Base-by-base conservation (phyloP, 768 basidiomycete species). In the Mycena crocata region DNA sequence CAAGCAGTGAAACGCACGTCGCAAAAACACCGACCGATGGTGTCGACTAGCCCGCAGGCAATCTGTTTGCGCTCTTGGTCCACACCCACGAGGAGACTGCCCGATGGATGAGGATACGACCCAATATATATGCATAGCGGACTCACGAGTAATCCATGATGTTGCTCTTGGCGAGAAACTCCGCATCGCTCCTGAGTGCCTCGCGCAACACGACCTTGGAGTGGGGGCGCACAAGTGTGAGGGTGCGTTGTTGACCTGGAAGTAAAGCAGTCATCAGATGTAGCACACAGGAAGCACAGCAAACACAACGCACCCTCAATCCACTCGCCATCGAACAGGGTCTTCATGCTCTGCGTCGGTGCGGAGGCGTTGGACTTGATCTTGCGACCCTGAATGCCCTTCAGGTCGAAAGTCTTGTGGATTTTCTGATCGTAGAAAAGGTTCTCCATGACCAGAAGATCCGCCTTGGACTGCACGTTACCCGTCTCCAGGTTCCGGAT, bases 121-220 rank as follows among this genome's bases (percentile, higher is more conserved):
- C n/a, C 31, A 28, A 48, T 50, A 19, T 42, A 61, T 9, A 56
- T 23, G 44, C 15, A 21, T 62, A 15, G 2, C 37, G 31, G 40
- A n/a, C 89, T 66, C 71, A 91, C 89, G 92, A 93, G 71, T 94
- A 95, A 73, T 95, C 93, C 91, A 94, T 94, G 71, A 94, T 93
- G 67, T 93, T 92, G 70, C 89, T 91, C 71, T 79, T 85, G 0
- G 90, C 83, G 32, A 95, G 80, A 73, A 91, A 95, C 2, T 91
- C 92, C 5, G 90, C 89, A 72, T 94, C 93, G 46, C 80, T 84
- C 68, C 79, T 84, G 68, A 94, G 81, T 3, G 92, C 92, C 67
- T 92, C 89, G 31, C 82, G 83, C 0, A 95, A 80, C 26, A 93
- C 83, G n/a, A 84, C 78, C 72, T 92, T 93, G 7, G 92, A 92